Percentiles rank a stretch among this genome's conserved stretches.
Conservation (phyloP, 2,329 filamentous ascomycete genomes). For the Claviceps digitariae region DNA sequence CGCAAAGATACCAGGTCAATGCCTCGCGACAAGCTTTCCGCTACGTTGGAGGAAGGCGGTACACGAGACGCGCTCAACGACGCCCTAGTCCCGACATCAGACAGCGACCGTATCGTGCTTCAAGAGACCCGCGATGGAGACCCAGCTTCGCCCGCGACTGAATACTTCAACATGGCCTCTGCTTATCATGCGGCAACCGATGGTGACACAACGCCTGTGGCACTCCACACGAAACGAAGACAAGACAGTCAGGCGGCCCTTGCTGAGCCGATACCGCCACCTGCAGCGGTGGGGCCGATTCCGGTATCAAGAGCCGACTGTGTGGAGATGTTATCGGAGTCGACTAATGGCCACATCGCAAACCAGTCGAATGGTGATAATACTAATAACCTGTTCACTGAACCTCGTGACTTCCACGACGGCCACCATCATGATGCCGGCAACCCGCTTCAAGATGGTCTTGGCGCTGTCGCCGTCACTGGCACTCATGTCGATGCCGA, state of each 20-base stretch:
- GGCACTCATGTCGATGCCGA: conserved; percentile 2
- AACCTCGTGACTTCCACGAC: background rate
- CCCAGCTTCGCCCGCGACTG: background rate
- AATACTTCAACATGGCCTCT: conserved; percentile 10
- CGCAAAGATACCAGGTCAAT: conserved; percentile 32
- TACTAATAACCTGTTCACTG: background rate
- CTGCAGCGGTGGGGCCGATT: conserved; percentile 13
- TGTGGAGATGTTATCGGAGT: conserved; percentile 21
- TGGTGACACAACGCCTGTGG: conserved; percentile 7
- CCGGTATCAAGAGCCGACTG: conserved; percentile 13
- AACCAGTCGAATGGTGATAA: conserved; percentile 18
- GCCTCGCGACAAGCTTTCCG: conserved; percentile 27
- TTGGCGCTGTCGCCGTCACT: background rate
- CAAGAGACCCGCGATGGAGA: conserved; percentile 1
- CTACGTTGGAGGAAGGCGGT: conserved; percentile 21
- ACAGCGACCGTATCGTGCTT: background rate
- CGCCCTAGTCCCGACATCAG: background rate
- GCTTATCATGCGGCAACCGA: conserved; percentile 1
- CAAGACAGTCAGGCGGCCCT: conserved; percentile 11
- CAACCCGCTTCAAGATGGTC: background rate
- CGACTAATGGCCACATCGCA: conserved; percentile 24
- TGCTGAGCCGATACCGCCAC: conserved; percentile 9
- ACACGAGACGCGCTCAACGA: background rate
- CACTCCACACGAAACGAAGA: conserved; percentile 7
- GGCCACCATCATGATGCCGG: conserved; percentile 15